Evolutionary conservation across 805 yeast species (phyloP).

Genomic region (Helenozyma baotianmanensis): DNA sequence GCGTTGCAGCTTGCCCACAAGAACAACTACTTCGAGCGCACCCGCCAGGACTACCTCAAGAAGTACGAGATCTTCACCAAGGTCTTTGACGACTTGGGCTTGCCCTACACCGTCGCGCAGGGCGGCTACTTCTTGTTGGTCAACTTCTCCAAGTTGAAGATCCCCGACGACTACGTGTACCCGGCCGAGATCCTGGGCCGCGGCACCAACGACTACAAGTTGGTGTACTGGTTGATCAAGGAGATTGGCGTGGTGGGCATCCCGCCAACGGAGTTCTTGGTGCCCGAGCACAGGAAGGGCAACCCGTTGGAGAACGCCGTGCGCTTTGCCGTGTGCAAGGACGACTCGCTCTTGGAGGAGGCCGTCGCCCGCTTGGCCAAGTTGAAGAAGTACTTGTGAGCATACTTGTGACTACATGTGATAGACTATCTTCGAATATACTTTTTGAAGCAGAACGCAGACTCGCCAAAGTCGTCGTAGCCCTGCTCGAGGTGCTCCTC

Average conservation of each 20-base stretch:
- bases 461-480: slow-evolving; percentile 80
- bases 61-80: slow-evolving; percentile 71
- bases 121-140: slow-evolving; percentile 94
- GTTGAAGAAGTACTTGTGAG: slow-evolving; percentile 54
- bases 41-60: slow-evolving; percentile 60
- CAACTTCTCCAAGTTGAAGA: slow-evolving; percentile 74
- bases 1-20: slow-evolving; percentile 62
- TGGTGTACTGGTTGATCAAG: slow-evolving; percentile 88
- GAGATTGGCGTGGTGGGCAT: slow-evolving; percentile 94
- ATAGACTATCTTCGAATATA: slow-evolving; percentile 1
- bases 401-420: neutral
- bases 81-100: slow-evolving; percentile 79
- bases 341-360: slow-evolving; percentile 69
- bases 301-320: slow-evolving; percentile 76
- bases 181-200: slow-evolving; percentile 65
- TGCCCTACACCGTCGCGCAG: slow-evolving; percentile 87
- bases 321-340: slow-evolving; percentile 96
- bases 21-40: slow-evolving; percentile 63
- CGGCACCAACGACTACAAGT: slow-evolving; percentile 76
- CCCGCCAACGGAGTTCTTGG: slow-evolving; percentile 94
- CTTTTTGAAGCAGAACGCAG: slow-evolving; percentile 50
- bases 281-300: slow-evolving; percentile 55
- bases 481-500: slow-evolving; percentile 54
- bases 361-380: slow-evolving; percentile 74
- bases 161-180: slow-evolving; percentile 67